Base-by-base conservation (phyloP, 768 basidiomycete genomes). In the Phylloporus sp. region DNA sequence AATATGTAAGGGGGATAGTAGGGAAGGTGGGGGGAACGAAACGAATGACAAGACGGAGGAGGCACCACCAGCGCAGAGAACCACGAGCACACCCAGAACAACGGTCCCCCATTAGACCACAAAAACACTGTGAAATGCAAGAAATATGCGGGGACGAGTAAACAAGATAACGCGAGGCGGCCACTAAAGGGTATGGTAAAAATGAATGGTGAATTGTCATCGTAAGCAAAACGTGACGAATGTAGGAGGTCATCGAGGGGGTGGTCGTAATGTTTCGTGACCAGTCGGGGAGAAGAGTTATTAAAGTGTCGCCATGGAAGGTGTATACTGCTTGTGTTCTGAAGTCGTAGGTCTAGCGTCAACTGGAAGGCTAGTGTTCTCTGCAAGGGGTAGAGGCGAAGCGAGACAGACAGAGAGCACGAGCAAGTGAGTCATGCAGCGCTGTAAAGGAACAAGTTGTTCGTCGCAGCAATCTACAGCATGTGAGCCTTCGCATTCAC, bases 391-490 rank as follows among this genome's bases (percentile, higher is more conserved):
- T 38, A 31, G 49, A 23, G 35, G 26, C 16, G 23, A 22, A 40
- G 35, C 16, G 45, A 42, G 39, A 44, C 39, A 52, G 46, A 47
- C 9, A 34, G 26, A 36, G n/a, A 1, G 43, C 38, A 36, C 53
- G 13, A 23, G 41, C 45, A 49, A 28, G n/a, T n/a, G n/a, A n/a
- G 27, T 75, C 58, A 78, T 71, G 77, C 75, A 28, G 76, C 66
- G 45, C 66, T 68, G 29, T 68, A 68, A 28, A 68, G 64, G 57
- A 68, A 68, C 58, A 68, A 22, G 47, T 70, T 71, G 64, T 69
- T 70, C 62, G 94, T 97, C 38, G 94, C 94, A 45, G 94, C 94
- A 67, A 97, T 95, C 91, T 95, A 59, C 12, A 32, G 15, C 22
- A 43, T 10, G 35, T 65, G 34, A 65, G 49, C 39, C 9, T n/a